phyloP scores from a whole-genome alignment of 2,329 filamentous ascomycete genomes.

The Camillea tinctor region DNA sequence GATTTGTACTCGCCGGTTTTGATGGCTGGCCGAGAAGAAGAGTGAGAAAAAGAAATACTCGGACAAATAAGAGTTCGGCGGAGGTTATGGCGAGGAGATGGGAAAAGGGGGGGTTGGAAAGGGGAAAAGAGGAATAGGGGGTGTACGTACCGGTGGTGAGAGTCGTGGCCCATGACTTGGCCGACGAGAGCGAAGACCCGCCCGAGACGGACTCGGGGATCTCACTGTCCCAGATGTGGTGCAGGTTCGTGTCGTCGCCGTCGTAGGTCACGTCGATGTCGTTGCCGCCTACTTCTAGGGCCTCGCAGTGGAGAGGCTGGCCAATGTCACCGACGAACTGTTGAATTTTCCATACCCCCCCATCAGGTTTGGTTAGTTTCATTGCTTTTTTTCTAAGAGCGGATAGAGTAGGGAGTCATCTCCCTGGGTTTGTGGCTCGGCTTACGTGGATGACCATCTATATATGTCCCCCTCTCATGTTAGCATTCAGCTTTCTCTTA shows the following conservation, averaged over 20 bases:
- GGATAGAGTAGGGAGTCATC: neutral
- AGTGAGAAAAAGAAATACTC: neutral
- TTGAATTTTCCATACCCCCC: conserved; percentile 29
- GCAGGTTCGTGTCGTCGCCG: conserved; percentile 54
- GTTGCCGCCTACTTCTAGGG: conserved; percentile 54
- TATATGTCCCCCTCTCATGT: neutral
- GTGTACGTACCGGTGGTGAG: conserved; percentile 31
- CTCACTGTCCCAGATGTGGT: conserved; percentile 59
- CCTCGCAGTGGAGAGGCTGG: conserved; percentile 54
- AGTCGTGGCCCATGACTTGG: conserved; percentile 38
- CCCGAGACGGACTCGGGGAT: conserved; percentile 50
- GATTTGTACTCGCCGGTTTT: conserved; percentile 37
- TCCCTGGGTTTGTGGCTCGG: neutral
- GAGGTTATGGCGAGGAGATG: neutral
- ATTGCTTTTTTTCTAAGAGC: neutral
- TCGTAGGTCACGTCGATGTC: conserved; percentile 54
- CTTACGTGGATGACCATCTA: conserved; percentile 35
- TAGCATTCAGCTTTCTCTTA: conserved; percentile 2
- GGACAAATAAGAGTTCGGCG: no score
- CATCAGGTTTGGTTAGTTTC: conserved; percentile 5
- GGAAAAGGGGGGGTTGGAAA: neutral
- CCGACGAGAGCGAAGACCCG: conserved; percentile 34
- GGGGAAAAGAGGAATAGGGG: neutral
- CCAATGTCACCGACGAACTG: conserved; percentile 55
- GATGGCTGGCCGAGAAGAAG: conserved; percentile 28